These are phyloP conservation scores for Cyberlindnera petersonii DNA, from an alignment of 805 yeast species.

Conservation along the genomic window DNA sequence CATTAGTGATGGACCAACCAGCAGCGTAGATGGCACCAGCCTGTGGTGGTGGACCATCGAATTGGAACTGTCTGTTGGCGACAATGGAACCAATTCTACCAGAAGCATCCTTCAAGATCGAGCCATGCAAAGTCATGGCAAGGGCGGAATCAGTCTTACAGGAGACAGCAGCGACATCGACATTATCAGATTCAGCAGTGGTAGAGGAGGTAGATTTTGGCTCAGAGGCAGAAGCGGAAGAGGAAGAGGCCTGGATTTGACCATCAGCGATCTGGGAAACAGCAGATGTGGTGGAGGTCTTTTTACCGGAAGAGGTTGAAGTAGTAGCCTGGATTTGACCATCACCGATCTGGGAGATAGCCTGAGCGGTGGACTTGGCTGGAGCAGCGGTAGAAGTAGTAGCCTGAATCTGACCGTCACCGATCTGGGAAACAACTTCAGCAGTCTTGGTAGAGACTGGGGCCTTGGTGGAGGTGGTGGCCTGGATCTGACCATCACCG, in stretches of 20 bases:
- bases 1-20: conserved; percentile 57
- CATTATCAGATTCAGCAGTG: conserved; percentile 7
- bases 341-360: conserved; percentile 28
- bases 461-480: conserved; percentile 24
- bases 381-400: conserved; percentile 22
- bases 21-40: conserved; percentile 70
- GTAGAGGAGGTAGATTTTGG: no score
- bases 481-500: conserved; percentile 57
- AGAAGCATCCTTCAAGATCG: conserved; percentile 51
- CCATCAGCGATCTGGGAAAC: conserved; percentile 20
- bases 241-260: conserved; percentile 24
- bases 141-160: conserved; percentile 49
- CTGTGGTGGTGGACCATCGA: conserved; percentile 85
- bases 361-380: conserved; percentile 15
- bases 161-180: conserved; percentile 25
- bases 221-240: conserved; percentile 7
- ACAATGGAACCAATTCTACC: conserved; percentile 79
- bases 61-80: conserved; percentile 81
- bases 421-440: conserved; percentile 40
- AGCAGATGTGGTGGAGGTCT: conserved; percentile 24
- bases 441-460: conserved; percentile 9
- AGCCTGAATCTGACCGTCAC: conserved; percentile 57
- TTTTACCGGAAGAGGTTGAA: conserved; percentile 29
- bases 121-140: conserved; percentile 48
- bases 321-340: conserved; percentile 32